Percentiles rank a stretch among this genome's conserved stretches.
phyloP scores from a whole-genome alignment of 768 basidiomycete species.

The Naganishia vaughanmartiniae region DNA sequence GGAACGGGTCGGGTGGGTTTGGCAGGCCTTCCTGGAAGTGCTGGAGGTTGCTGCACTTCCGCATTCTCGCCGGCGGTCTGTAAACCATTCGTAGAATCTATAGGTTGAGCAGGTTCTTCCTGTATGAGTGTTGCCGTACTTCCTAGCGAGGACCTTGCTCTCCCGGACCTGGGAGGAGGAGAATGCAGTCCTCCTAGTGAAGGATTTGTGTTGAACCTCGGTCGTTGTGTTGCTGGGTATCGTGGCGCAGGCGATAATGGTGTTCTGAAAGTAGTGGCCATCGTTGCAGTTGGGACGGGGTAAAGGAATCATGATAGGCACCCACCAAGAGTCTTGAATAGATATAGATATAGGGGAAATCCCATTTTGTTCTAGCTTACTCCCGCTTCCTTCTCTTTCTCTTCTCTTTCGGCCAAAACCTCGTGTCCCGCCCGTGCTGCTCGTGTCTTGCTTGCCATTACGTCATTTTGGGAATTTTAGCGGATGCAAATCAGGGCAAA shows the following conservation, averaged over 20 bases:
- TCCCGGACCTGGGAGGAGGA: not conserved
- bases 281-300: not conserved
- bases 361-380: not conserved
- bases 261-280: not conserved
- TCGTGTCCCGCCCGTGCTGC: not conserved
- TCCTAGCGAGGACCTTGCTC: not conserved
- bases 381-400: not conserved
- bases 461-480: constrained; percentile 19
- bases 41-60: not conserved
- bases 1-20: not conserved
- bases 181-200: not conserved
- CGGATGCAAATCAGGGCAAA: not conserved
- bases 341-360: too few species aligned
- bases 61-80: not conserved
- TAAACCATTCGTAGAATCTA: not conserved
- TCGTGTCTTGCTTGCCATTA: constrained; percentile 2
- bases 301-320: not conserved
- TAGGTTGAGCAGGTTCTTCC: too few species aligned
- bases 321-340: too few species aligned
- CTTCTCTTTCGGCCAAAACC: not conserved
- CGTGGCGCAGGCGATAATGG: constrained; percentile 14
- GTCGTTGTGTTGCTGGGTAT: not conserved
- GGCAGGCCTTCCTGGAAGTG: not conserved
- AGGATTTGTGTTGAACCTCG: constrained; percentile 7
- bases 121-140: not conserved